Evolutionary conservation across 129 eudicot genomes (phyloP).

Genomic region (Erigeron canadensis): DNA sequence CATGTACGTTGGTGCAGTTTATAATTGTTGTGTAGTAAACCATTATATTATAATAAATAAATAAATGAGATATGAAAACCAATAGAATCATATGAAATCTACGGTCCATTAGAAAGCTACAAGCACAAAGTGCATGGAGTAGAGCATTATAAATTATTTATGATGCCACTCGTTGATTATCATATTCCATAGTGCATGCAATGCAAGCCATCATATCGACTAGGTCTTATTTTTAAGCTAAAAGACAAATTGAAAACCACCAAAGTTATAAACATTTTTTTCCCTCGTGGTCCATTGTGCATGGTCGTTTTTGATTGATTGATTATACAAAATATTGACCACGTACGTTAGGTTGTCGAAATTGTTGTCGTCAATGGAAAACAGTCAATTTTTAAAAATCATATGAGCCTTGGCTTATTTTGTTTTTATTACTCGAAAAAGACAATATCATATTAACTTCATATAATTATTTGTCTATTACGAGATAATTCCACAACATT

Average conservation of each 20-base stretch:
- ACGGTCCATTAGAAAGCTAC: conserved; percentile 21
- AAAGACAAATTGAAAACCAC: conserved; percentile 12
- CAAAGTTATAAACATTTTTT: background rate
- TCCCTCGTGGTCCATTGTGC: conserved; percentile 18
- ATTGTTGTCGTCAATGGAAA: conserved; percentile 16
- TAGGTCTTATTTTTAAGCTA: conserved; percentile 15
- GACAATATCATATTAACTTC: too few species aligned
- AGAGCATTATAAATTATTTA: background rate
- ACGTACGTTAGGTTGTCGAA: conserved; percentile 23
- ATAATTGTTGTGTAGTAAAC: too few species aligned
- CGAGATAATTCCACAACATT: too few species aligned
- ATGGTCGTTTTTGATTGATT: conserved; percentile 21
- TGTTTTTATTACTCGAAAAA: too few species aligned
- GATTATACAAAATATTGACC: conserved; percentile 12
- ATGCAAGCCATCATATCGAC: conserved; percentile 26
- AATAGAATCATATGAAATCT: background rate
- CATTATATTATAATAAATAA: too few species aligned
- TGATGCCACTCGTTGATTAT: background rate
- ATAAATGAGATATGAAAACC: background rate
- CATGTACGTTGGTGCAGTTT: too few species aligned
- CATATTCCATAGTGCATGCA: conserved; percentile 15
- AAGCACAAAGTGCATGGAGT: conserved; percentile 7
- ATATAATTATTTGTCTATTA: too few species aligned
- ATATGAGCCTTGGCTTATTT: too few species aligned
- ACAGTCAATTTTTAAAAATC: background rate